Evolutionary conservation across 441 rosid species (phyloP), one percentile per base, ranked within the genome.

Genomic region (Croton laevigatus): DNA sequence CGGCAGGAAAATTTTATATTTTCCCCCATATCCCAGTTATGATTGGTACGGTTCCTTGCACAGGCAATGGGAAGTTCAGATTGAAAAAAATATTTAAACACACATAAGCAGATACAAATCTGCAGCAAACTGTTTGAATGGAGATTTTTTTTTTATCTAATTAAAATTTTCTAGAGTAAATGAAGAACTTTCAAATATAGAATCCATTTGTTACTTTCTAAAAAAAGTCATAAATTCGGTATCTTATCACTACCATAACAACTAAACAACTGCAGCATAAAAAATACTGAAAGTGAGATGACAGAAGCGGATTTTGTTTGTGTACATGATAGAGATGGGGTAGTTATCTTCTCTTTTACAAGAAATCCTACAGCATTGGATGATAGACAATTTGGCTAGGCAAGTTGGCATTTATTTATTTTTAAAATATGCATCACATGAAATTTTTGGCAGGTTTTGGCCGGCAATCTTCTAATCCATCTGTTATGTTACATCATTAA

Each of bases 391-490:
- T 16, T n/a, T 44, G 23, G 44, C 55, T 13, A 59, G 40, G 60
- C 36, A 49, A 51, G 38, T 20, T 4, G 16, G 20, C 16, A n/a
- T 59, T 36, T 19, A 38, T 38, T 10, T n/a, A 19, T 61, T n/a
- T 53, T 10, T 27, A 27, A 27, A 53, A 7, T 3, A 53, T 19
- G 22, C 8, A 12, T 27, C n/a, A 32, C 13, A 55, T 57, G 42
- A 55, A 60, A 70, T 8, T 14, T 27, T 4, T 1, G 62, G 59
- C 10, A 27, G 54, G 46, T 23, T 61, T 51, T 23, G 51, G 73
- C 59, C 67, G 68, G 68, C 74, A 40, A 38, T 36, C 40, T 61
- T 49, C 23, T 37, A 23, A n/a, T 51, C 69, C 51, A 13, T 14
- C 22, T 27, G 42, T 65, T 8, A 32, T 14, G 14, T 4, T 46